Percentiles rank a stretch among this genome's conserved stretches.
Conservation (phyloP, 225 moss, liverwort and hornwort genomes). For the Bryoerythrophyllum caledonicum region DNA sequence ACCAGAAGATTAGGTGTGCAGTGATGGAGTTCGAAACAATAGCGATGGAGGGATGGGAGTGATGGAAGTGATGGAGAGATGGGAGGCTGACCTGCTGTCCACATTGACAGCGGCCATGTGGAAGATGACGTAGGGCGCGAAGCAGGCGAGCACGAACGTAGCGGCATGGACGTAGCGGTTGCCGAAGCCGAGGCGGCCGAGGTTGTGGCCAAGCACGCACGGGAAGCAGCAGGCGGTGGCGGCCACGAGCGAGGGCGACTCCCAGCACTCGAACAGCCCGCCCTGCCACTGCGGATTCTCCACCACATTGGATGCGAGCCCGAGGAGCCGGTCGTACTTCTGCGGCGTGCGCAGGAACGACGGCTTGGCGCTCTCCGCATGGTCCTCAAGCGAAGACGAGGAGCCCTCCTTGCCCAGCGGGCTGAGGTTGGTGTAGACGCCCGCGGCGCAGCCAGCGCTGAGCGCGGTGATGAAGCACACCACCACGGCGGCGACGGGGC, state of each 20-base stretch:
- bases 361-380: slow-evolving; percentile 14
- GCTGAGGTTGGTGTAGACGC: slow-evolving; percentile 62
- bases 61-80: neutral
- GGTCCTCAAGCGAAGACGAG: slow-evolving; percentile 19
- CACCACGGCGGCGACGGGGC: slow-evolving; percentile 62
- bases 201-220: slow-evolving; percentile 79
- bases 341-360: slow-evolving; percentile 22
- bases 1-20: too few species aligned
- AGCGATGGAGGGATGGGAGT: too few species aligned
- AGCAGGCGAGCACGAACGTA: slow-evolving; percentile 65
- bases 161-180: slow-evolving; percentile 70
- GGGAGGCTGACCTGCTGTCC: slow-evolving; percentile 35
- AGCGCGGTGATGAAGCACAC: slow-evolving; percentile 56
- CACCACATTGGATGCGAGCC: slow-evolving; percentile 52
- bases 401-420: slow-evolving; percentile 63
- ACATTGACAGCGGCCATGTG: slow-evolving; percentile 70
- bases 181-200: slow-evolving; percentile 73
- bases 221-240: slow-evolving; percentile 56
- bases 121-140: slow-evolving; percentile 72
- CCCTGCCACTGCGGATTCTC: slow-evolving; percentile 73
- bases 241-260: slow-evolving; percentile 45
- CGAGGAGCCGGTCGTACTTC: slow-evolving; percentile 55
- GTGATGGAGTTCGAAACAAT: too few species aligned
- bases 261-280: slow-evolving; percentile 44
- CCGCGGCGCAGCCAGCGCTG: slow-evolving; percentile 58